These are phyloP conservation scores for Perkinsela sp. DNA, from an alignment of 208 protist genomes.

Conservation along the genomic window DNA sequence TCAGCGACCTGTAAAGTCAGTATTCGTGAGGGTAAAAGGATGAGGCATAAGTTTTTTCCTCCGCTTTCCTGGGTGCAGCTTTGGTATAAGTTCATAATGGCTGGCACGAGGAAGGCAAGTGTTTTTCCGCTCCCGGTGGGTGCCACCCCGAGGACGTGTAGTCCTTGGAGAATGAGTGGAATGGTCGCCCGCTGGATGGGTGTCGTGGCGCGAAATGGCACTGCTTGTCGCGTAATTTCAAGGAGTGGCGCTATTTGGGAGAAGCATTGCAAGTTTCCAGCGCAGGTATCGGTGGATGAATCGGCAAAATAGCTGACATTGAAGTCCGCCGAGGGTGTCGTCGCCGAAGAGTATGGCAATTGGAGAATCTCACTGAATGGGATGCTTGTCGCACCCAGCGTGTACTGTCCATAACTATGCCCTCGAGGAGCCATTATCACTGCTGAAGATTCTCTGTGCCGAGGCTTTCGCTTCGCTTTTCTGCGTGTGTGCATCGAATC, in stretches of 20 bases:
- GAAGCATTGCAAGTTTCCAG: neutral
- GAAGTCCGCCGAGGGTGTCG: too few species aligned
- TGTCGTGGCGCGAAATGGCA: constrained; percentile 26
- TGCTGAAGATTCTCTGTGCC: too few species aligned
- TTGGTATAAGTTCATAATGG: constrained; percentile 28
- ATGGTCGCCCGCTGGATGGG: constrained; percentile 53
- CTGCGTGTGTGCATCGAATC: too few species aligned
- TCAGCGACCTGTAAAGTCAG: constrained; percentile 12
- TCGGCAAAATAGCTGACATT: too few species aligned
- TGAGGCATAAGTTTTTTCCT: constrained; percentile 4
- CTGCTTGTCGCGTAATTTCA: neutral
- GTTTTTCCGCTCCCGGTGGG: constrained; percentile 79
- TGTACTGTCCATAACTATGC: too few species aligned
- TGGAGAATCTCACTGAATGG: too few species aligned
- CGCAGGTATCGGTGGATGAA: too few species aligned
- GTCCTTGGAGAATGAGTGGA: constrained; percentile 39
- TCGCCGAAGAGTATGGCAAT: too few species aligned
- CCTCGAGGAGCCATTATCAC: too few species aligned
- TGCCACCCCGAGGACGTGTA: constrained; percentile 60
- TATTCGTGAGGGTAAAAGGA: constrained; percentile 12
- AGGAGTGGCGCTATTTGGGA: neutral
- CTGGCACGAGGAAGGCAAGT: constrained; percentile 63
- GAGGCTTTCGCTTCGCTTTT: too few species aligned
- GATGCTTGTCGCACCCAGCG: too few species aligned
- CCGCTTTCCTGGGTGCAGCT: neutral